Conservation (phyloP, 78 protist genomes). For the Guillardia theta region DNA sequence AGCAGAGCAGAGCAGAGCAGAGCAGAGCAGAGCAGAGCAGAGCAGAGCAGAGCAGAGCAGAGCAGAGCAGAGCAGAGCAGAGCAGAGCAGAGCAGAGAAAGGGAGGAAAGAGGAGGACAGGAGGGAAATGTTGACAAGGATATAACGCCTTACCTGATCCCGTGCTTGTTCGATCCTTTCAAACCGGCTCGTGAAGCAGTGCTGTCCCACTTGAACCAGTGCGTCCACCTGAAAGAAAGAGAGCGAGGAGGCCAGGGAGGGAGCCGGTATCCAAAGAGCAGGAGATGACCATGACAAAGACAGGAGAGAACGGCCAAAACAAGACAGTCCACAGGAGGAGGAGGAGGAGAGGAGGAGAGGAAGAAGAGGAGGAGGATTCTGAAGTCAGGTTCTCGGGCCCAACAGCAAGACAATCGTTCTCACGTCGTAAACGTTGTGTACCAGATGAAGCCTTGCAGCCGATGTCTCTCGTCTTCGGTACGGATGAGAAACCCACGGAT, state of each 20-base stretch:
- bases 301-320: neutral
- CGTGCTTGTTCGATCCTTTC: neutral
- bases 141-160: neutral
- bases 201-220: neutral
- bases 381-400: too few species aligned
- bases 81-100: slow-evolving; percentile 34
- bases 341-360: neutral
- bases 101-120: neutral
- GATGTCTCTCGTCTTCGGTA: neutral
- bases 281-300: neutral
- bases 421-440: neutral
- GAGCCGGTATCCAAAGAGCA: neutral
- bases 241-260: neutral
- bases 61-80: slow-evolving; percentile 40
- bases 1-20: slow-evolving; percentile 3
- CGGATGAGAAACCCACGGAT: neutral
- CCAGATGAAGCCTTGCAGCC: neutral
- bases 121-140: neutral
- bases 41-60: slow-evolving; percentile 19
- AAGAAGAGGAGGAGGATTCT: neutral
- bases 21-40: slow-evolving; percentile 16
- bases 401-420: too few species aligned
- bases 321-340: neutral
- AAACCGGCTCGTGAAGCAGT: neutral
- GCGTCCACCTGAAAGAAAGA: neutral